Evolutionary conservation across 2,329 filamentous ascomycete genomes (phyloP).

Genomic region (Fusarium lateritium): DNA sequence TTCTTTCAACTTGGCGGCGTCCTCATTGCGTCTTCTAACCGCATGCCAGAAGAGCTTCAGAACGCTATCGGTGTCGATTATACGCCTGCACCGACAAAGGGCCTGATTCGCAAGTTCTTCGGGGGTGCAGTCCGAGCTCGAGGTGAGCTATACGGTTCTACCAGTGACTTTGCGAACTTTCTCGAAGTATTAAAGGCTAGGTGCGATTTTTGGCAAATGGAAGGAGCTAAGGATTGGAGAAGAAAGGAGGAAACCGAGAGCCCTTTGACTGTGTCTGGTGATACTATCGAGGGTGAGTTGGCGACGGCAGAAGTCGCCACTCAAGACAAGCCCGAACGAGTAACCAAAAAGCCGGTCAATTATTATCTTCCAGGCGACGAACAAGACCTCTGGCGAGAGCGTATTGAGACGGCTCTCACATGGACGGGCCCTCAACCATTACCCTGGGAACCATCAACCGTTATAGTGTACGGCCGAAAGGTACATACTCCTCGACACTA

Average conservation of each 20-base stretch:
- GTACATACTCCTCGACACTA: constrained; percentile 72
- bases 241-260: constrained; percentile 62
- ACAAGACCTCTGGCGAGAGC: constrained; percentile 49
- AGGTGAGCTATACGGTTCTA: constrained; percentile 70
- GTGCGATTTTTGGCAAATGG: constrained; percentile 89
- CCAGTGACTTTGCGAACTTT: constrained; percentile 82
- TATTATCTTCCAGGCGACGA: constrained; percentile 52
- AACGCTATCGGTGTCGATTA: constrained; percentile 82
- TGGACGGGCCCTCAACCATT: constrained; percentile 41
- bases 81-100: constrained; percentile 67
- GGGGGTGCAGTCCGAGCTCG: constrained; percentile 54
- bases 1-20: constrained; percentile 90
- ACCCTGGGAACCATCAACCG: constrained; percentile 60
- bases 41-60: constrained; percentile 85
- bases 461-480: constrained; percentile 74
- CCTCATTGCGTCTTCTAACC: constrained; percentile 83
- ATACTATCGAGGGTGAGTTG: not conserved
- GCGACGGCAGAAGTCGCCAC: not conserved
- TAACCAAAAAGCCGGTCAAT: constrained; percentile 47
- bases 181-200: constrained; percentile 82
- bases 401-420: constrained; percentile 44
- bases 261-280: constrained; percentile 5
- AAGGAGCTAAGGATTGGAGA: constrained; percentile 80
- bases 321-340: constrained; percentile 39
- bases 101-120: constrained; percentile 65